phyloP scores from a whole-genome alignment of 2,329 filamentous ascomycete species.

The Rutstroemia sp. region DNA sequence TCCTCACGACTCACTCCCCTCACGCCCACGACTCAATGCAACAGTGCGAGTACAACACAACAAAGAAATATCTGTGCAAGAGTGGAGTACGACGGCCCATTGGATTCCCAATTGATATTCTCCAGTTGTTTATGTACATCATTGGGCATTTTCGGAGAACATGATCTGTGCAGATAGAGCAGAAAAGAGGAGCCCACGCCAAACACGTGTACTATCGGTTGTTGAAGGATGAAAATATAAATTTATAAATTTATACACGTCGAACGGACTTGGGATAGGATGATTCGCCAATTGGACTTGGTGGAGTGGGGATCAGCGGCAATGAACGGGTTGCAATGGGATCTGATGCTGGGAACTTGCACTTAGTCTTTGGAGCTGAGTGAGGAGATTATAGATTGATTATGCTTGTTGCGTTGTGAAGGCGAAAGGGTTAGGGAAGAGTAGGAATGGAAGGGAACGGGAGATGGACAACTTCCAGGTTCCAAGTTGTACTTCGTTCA shows the following conservation, averaged over 20 bases:
- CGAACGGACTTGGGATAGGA: not conserved
- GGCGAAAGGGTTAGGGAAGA: not conserved
- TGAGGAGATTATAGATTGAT: not conserved
- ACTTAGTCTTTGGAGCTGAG: not conserved
- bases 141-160: not conserved
- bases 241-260: not conserved
- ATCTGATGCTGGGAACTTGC: not conserved
- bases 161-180: not conserved
- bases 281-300: not conserved
- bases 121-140: conserved; percentile 8
- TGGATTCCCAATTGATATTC: conserved; percentile 1
- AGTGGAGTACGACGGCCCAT: not conserved
- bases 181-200: not conserved
- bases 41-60: not conserved
- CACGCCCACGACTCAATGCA: not conserved
- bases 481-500: no score
- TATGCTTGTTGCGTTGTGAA: conserved; percentile 6
- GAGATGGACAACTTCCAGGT: not conserved
- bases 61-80: not conserved
- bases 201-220: not conserved
- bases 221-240: not conserved
- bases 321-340: not conserved
- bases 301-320: conserved; percentile 5
- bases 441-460: not conserved
- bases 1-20: no score